Evolutionary conservation across 2,329 filamentous ascomycete genomes (phyloP).

Genomic region (Escovopsis weberi): DNA sequence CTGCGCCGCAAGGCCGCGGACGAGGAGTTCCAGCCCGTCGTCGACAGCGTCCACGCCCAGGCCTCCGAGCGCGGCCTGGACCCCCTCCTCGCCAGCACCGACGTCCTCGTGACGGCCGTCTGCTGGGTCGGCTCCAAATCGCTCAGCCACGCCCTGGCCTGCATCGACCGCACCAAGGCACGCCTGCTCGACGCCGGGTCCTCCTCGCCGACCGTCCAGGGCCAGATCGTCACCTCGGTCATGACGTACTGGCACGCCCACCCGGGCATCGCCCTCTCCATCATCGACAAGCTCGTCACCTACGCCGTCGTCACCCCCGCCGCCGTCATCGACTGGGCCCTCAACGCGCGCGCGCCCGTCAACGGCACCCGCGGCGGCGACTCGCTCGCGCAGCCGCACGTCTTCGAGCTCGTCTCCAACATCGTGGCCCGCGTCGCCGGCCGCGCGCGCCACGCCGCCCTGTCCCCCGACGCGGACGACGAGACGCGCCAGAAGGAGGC

Average conservation of each 20-base stretch:
- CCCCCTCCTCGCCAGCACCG: constrained; percentile 72
- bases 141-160: constrained; percentile 86
- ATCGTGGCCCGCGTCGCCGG: constrained; percentile 84
- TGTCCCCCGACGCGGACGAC: constrained; percentile 41
- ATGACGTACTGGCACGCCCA: constrained; percentile 90
- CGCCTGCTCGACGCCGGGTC: constrained; percentile 67
- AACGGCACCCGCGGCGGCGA: constrained; percentile 39
- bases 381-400: constrained; percentile 56
- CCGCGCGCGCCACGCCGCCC: constrained; percentile 67
- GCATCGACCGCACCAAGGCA: constrained; percentile 88
- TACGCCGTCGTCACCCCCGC: constrained; percentile 85
- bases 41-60: constrained; percentile 68
- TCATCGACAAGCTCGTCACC: constrained; percentile 93
- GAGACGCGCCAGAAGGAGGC: constrained; percentile 57
- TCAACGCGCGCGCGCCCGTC: constrained; percentile 44
- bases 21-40: constrained; percentile 69
- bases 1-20: constrained; percentile 75
- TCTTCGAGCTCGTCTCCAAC: constrained; percentile 81
- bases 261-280: constrained; percentile 79
- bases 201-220: constrained; percentile 58
- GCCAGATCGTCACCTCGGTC: constrained; percentile 81
- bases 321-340: constrained; percentile 79
- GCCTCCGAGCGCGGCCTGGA: constrained; percentile 60
- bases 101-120: constrained; percentile 86
- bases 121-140: constrained; percentile 92